Percentiles rank a stretch among this genome's conserved stretches.
Conservation (phyloP, 1,284 basidiomycete species). For the Sporisorium reilianum region DNA sequence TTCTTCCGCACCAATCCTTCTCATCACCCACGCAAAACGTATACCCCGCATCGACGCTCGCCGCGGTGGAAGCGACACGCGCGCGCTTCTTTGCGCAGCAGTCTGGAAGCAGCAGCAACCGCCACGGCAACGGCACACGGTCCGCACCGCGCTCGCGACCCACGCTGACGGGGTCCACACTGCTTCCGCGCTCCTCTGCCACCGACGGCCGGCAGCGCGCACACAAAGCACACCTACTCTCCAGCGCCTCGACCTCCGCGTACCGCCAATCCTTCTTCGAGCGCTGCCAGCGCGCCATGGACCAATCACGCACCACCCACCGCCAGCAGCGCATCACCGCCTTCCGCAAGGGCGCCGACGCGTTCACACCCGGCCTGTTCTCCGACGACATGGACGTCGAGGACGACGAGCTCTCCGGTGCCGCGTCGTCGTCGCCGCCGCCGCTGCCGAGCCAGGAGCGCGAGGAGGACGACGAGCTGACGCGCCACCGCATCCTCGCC, state of each 20-base stretch:
- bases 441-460: conserved; percentile 1
- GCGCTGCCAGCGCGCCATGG: conserved; percentile 38
- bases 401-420: not conserved
- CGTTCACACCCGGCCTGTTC: conserved; percentile 17
- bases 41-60: conserved; percentile 41
- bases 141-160: conserved; percentile 13
- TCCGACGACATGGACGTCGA: conserved; percentile 34
- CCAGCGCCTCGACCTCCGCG: conserved; percentile 3
- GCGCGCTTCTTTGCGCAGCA: conserved; percentile 43
- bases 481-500: conserved; percentile 34
- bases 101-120: not conserved
- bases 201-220: not conserved
- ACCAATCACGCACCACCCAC: not conserved
- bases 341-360: conserved; percentile 30
- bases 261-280: conserved; percentile 45
- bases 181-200: not conserved
- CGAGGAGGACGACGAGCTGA: conserved; percentile 49
- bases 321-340: not conserved
- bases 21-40: conserved; percentile 15
- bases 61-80: conserved; percentile 26
- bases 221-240: conserved; percentile 18
- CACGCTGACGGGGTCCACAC: conserved; percentile 15
- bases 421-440: not conserved
- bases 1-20: conserved; percentile 34
- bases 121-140: not conserved